Evolutionary conservation across 176 grass and related monocot genomes (phyloP), one percentile per base, ranked within the genome.

Genomic region (Ensete glaucum): DNA sequence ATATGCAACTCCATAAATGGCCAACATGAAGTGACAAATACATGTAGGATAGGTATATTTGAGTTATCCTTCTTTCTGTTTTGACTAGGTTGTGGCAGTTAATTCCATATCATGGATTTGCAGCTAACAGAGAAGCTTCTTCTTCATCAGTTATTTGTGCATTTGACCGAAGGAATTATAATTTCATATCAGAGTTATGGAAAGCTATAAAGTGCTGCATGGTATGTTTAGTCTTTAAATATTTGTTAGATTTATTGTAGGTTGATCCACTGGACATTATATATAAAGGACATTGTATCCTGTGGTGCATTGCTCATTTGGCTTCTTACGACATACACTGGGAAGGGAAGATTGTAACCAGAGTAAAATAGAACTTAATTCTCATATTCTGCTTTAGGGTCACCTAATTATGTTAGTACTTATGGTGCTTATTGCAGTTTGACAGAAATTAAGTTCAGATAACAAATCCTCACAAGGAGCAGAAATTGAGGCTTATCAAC

Each of bases 171-270:
- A 78, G 81, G 48, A 73, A 29, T 78, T 66, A 54, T 77, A 20
- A 58, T 77, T 84, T 88, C 65, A 81, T 62, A 56, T 59, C 73
- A 62, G 73, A 84, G 52, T 62, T 88, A 24, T 74, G 68, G 77
- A 83, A 29, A 64, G 52, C 81, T 64, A 68, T 81, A 62, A 88
- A 81, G 58, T 62, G 56, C 26, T 83, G 77, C 69, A 77, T 81
- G 81, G 85, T 88, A 73, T 79, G 50, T 8, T 63, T 57, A 24
- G 19, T 82, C 26, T 50, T 50, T 55, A 23, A 10, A 22, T 27
- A 27, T 19, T 13, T 6, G 48, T 24, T 52, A 52, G 9, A 52
- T 23, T 64, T 62, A 6, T 72, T 71, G 3, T 53, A 22, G 52
- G 73, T 65, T 21, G 12, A 51, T 70, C 54, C 48, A n/a, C 10